Percentiles rank a stretch among this genome's conserved stretches.
These are phyloP conservation scores for Juglanconis sp. DNA, from an alignment of 2,329 filamentous ascomycete genomes.

Conservation along the genomic window DNA sequence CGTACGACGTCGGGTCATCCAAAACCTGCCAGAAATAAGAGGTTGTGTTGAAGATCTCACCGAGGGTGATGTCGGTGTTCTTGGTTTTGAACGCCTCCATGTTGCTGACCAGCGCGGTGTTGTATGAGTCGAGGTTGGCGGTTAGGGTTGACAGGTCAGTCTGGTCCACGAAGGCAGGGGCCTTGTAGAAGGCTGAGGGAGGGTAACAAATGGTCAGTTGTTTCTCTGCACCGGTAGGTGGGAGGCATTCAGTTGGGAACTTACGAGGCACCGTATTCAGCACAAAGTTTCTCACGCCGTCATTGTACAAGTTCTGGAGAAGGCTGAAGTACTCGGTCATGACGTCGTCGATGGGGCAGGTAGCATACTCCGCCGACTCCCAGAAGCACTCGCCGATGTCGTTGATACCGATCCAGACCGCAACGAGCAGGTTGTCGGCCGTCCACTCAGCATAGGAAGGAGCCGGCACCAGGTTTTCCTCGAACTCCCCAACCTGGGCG, in stretches of 20 bases:
- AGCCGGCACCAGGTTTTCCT: conserved; percentile 13
- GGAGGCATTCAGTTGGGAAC: not conserved
- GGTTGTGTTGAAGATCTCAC: conserved; percentile 12
- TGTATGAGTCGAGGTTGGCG: conserved; percentile 15
- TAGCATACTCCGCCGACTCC: conserved; percentile 3
- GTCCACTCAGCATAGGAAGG: conserved; percentile 13
- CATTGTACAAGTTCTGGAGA: conserved; percentile 14
- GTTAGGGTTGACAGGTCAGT: conserved; percentile 2
- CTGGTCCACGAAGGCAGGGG: conserved; percentile 10
- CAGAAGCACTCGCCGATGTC: conserved; percentile 18
- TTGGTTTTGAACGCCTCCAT: conserved; percentile 10
- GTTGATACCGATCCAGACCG: conserved; percentile 18
- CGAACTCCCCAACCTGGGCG: conserved; percentile 14
- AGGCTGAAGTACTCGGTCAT: conserved; percentile 14
- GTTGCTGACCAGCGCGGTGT: conserved; percentile 14
- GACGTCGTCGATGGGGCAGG: conserved; percentile 14
- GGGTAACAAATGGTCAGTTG: not conserved
- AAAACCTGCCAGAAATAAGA: conserved; percentile 16
- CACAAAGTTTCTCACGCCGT: conserved; percentile 17
- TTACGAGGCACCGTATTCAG: conserved; percentile 13
- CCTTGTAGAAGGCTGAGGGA: conserved; percentile 11
- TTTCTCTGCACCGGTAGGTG: not conserved
- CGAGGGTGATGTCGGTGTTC: conserved; percentile 12
- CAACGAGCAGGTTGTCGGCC: conserved; percentile 13
- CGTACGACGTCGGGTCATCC: conserved; percentile 10